Conservation (phyloP, 345 rosid species). For the Citrus unshiu region DNA sequence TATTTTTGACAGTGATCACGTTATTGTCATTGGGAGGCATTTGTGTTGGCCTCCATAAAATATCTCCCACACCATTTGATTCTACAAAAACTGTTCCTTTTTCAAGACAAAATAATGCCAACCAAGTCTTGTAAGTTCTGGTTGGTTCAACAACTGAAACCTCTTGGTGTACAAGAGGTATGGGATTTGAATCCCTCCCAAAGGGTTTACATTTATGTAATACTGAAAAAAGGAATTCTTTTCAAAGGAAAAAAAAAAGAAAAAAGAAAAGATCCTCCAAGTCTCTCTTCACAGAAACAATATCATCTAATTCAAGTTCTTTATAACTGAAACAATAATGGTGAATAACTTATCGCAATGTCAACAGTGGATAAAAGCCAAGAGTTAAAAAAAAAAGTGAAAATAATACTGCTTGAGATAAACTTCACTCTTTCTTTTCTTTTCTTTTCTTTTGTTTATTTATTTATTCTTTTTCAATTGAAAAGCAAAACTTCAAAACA, state of each 20-base stretch:
- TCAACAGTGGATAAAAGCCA: neutral
- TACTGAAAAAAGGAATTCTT: neutral
- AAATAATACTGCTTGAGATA: neutral
- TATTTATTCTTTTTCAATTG: no score
- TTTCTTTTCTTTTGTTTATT: no score
- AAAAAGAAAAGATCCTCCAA: neutral
- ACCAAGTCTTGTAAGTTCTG: neutral
- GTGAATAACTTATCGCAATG: neutral
- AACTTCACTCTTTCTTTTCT: neutral
- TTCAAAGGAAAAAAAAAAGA: no score
- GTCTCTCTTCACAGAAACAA: neutral
- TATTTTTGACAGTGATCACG: neutral
- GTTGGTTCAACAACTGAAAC: neutral
- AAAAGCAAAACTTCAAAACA: neutral
- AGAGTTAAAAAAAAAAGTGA: neutral
- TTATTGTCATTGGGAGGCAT: neutral
- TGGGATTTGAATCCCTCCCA: neutral
- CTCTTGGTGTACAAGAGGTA: neutral
- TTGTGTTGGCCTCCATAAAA: neutral
- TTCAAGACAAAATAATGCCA: neutral
- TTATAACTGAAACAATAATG: neutral
- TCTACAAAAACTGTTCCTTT: neutral
- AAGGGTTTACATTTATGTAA: neutral
- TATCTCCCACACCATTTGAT: neutral
- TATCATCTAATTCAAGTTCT: neutral